Conservation (phyloP, 1,284 basidiomycete genomes). For the Puccinia triticina region DNA sequence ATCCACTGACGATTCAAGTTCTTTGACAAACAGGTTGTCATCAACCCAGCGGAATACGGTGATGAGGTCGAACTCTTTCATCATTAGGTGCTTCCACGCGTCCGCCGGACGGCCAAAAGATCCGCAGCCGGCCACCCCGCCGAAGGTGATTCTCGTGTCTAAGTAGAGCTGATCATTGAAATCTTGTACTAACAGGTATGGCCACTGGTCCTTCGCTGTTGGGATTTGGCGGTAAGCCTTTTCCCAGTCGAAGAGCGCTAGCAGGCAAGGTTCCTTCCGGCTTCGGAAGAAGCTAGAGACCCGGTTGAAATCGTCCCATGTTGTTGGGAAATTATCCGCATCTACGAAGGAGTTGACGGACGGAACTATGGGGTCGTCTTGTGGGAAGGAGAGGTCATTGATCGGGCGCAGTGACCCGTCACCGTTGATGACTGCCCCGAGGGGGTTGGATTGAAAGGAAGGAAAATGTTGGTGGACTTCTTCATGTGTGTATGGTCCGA, state of each 20-base stretch:
- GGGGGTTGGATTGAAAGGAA: constrained; percentile 11
- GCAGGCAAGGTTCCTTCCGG: too few relatives aligned
- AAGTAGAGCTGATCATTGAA: too few relatives aligned
- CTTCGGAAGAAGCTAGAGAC: background rate
- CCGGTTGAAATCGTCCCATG: constrained; percentile 23
- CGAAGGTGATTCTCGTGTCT: too few relatives aligned
- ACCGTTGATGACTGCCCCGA: background rate
- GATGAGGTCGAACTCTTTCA: background rate
- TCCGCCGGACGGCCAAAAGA: background rate
- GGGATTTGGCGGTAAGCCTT: too few relatives aligned
- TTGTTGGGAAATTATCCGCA: background rate
- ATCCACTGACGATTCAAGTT: background rate
- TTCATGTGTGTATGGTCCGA: too few relatives aligned
- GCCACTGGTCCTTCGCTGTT: too few relatives aligned
- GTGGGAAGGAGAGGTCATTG: background rate
- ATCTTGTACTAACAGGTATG: too few relatives aligned
- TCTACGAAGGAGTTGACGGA: constrained; percentile 11
- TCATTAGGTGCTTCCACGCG: background rate
- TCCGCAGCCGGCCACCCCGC: too few relatives aligned
- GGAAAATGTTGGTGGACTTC: background rate
- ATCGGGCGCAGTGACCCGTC: background rate
- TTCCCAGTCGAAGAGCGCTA: too few relatives aligned
- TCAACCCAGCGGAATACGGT: too few relatives aligned
- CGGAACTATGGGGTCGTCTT: background rate
- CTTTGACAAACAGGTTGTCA: too few relatives aligned